Conservation (phyloP, 345 rosid genomes). For the Turnera subulata region DNA sequence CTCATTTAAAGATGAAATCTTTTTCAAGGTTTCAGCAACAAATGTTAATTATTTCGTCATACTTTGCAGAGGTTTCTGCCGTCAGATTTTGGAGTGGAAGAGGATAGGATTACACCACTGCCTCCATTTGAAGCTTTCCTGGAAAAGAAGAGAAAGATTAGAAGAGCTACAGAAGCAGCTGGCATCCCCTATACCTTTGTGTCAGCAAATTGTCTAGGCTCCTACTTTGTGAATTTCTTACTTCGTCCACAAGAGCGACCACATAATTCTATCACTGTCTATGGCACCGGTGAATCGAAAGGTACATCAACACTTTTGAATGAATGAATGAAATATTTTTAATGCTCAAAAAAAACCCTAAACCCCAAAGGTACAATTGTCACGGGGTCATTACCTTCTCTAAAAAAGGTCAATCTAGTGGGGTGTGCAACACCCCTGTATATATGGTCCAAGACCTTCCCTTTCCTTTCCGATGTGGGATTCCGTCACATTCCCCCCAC, state of each 20-base stretch:
- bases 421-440: too few relatives aligned
- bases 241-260: constrained; percentile 21
- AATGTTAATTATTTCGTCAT: too few relatives aligned
- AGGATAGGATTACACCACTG: constrained; percentile 29
- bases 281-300: constrained; percentile 37
- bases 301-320: constrained; percentile 8
- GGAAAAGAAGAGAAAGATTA: constrained; percentile 32
- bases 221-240: constrained; percentile 35
- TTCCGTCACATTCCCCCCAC: too few relatives aligned
- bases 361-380: too few relatives aligned
- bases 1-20: too few relatives aligned
- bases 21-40: too few relatives aligned
- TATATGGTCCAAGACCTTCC: too few relatives aligned
- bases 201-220: constrained; percentile 30
- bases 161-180: constrained; percentile 40
- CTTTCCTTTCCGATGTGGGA: too few relatives aligned
- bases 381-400: too few relatives aligned
- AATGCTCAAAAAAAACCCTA: too few relatives aligned
- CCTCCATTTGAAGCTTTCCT: constrained; percentile 37
- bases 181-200: constrained; percentile 38
- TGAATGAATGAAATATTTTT: not conserved
- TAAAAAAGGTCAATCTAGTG: too few relatives aligned
- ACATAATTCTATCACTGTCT: constrained; percentile 14
- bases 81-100: constrained; percentile 44
- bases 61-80: constrained; percentile 39